Base-by-base conservation (phyloP, 768 basidiomycete genomes). In the Gelatoporia subvermispora region DNA sequence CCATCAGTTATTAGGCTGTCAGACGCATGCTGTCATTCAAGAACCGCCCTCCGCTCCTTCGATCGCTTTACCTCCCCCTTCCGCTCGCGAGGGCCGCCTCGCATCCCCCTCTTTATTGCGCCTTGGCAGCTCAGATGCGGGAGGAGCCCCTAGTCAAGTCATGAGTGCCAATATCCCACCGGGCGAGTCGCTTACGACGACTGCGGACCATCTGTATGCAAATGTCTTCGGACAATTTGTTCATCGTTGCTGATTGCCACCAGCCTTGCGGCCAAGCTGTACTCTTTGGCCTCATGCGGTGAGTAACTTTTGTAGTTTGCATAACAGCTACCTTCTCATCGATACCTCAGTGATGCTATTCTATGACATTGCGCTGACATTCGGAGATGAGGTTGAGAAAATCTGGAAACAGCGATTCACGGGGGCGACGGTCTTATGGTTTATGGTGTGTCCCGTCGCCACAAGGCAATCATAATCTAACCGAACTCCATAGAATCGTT, bases 361-460 rank as follows among this genome's bases (percentile, higher is more conserved):
- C 50, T 57, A 57, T 36, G 56, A 57, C 50, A 57, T 57, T 16
- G 48, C 43, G 10, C 54, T 57, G 41, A 57, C 56, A 15, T 54
- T 57, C 35, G 56, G 53, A 31, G 53, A 54, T 40, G 56, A 57
- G 43, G 53, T 57, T 22, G 56, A 54, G 48, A 51, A 51, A 48
- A 57, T 57, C 34, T 57, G 56, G 56, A 57, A 54, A 48, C 56
- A 57, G 38, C 52, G 50, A n/a, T 57, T 57, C 38, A 57, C 56
- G 8, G 56, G 56, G 22, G 56, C 56, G n/a, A 57, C 56, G n/a
- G 50, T 57, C 43, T 45, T 57, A 36, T 57, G 55, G 55, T 57
- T 57, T 38, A 49, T 57, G 31, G 55, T 57, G 15, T 45, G 55
- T 44, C 22, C 37, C 10, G 16, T 13, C n/a, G 17, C 28, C 4